These are phyloP conservation scores for Stipa capillata DNA, from an alignment of 176 grass and related monocot genomes.

Conservation along the genomic window DNA sequence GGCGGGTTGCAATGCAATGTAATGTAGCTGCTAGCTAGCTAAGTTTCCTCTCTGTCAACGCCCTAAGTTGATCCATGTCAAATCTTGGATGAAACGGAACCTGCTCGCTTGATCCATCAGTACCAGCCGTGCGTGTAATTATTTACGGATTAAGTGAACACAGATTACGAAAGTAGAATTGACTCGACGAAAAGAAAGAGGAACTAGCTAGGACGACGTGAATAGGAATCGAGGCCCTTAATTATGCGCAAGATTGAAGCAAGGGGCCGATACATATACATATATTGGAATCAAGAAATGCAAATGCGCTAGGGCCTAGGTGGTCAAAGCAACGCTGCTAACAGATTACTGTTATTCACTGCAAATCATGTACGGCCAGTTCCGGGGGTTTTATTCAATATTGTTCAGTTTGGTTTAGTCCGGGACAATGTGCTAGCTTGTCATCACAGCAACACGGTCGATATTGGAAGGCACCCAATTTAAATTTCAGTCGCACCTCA, in stretches of 20 bases:
- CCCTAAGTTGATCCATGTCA: constrained; percentile 18
- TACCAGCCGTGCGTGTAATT: constrained; percentile 33
- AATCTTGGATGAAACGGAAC: constrained; percentile 19
- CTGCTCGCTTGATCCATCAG: background rate
- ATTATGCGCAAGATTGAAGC: no score
- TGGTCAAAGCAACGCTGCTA: background rate
- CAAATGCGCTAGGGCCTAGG: background rate
- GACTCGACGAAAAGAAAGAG: background rate
- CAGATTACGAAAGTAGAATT: no score
- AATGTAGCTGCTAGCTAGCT: no score
- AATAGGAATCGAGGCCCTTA: no score
- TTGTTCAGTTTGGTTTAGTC: no score
- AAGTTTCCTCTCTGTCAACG: background rate
- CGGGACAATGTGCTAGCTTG: no score
- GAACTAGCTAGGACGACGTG: no score
- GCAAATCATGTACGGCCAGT: background rate
- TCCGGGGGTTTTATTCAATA: background rate
- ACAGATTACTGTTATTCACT: background rate
- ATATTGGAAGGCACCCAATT: no score
- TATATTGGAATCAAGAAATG: background rate
- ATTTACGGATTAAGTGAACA: no score
- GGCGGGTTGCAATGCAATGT: no score
- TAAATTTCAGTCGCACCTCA: no score
- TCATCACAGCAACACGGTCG: no score
- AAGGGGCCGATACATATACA: background rate